Conservation (phyloP, 2,329 filamentous ascomycete genomes). For the Lasiodiplodia gonubiensis region DNA sequence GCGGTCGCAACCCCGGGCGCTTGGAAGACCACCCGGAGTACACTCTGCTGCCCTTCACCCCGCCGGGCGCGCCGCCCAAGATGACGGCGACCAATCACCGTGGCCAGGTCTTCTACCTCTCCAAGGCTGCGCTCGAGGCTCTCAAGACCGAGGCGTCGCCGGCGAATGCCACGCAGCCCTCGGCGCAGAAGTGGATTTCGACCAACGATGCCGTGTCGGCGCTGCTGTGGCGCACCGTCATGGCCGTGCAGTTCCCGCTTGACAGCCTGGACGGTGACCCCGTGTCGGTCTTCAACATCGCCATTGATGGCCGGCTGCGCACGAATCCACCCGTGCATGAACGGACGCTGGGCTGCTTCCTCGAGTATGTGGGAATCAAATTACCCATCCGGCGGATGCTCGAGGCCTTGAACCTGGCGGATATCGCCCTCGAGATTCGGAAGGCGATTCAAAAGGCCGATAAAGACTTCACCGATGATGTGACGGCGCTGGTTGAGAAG, state of each 20-base stretch:
- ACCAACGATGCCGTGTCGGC: slow-evolving; percentile 9
- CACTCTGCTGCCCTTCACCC: background rate
- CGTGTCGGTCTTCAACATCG: background rate
- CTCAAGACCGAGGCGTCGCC: slow-evolving; percentile 3
- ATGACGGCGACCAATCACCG: background rate
- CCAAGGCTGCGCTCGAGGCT: background rate
- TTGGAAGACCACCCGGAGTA: slow-evolving; percentile 18
- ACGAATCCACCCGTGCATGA: background rate
- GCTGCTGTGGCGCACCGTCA: slow-evolving; percentile 19
- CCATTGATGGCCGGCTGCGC: slow-evolving; percentile 1
- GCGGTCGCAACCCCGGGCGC: background rate
- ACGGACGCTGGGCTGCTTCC: slow-evolving; percentile 16
- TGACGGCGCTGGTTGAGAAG: background rate
- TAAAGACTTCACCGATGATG: background rate
- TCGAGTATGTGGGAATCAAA: background rate
- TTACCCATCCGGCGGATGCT: background rate
- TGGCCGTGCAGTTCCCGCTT: slow-evolving; percentile 5
- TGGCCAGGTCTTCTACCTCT: slow-evolving; percentile 19
- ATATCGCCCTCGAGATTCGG: slow-evolving; percentile 7
- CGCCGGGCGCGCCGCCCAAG: background rate
- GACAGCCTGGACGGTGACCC: slow-evolving; percentile 1
- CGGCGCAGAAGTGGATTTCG: background rate
- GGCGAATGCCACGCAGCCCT: background rate
- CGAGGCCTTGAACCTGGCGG: background rate
- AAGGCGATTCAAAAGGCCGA: background rate